Evolutionary conservation across 495 filamentous ascomycete genomes (phyloP).

Genomic region (Annulohypoxylon maeteangense): DNA sequence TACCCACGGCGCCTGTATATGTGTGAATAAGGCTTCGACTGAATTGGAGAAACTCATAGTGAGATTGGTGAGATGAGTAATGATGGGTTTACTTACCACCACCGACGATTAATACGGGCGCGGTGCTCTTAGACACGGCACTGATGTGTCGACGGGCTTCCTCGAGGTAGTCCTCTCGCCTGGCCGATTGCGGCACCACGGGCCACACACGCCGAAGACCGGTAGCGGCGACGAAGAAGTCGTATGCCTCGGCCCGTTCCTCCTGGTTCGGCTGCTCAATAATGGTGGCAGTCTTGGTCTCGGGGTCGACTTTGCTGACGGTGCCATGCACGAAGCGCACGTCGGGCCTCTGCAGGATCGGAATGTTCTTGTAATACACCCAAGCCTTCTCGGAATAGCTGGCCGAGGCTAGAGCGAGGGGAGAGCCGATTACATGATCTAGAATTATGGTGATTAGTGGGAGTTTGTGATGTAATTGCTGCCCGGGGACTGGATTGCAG

Average conservation of each 20-base stretch:
- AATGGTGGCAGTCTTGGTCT: slow-evolving; percentile 61
- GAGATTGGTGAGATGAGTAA: too few species aligned
- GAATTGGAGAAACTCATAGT: background rate
- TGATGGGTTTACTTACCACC: slow-evolving; percentile 48
- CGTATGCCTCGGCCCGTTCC: slow-evolving; percentile 61
- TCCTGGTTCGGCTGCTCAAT: slow-evolving; percentile 40
- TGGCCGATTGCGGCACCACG: slow-evolving; percentile 67
- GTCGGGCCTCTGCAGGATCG: slow-evolving; percentile 62
- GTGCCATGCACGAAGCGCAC: slow-evolving; percentile 67
- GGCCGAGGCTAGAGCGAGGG: slow-evolving; percentile 68
- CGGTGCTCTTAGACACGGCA: slow-evolving; percentile 49
- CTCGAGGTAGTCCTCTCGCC: slow-evolving; percentile 64
- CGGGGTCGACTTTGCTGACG: slow-evolving; percentile 63
- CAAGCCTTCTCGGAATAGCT: slow-evolving; percentile 67
- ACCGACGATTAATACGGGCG: slow-evolving; percentile 70
- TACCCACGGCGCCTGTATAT: slow-evolving; percentile 69
- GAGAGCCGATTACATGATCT: slow-evolving; percentile 72
- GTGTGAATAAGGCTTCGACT: background rate
- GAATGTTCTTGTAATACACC: slow-evolving; percentile 69
- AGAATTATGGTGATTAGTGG: slow-evolving; percentile 3
- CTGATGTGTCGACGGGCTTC: slow-evolving; percentile 63
- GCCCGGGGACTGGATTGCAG: background rate
- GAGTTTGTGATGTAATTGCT: background rate
- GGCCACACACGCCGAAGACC: slow-evolving; percentile 72
- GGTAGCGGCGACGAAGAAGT: slow-evolving; percentile 70